Percentiles rank a stretch among this genome's conserved stretches.
These are phyloP conservation scores for Penicillium sp. DNA, from an alignment of 2,329 filamentous ascomycete species.

Conservation along the genomic window DNA sequence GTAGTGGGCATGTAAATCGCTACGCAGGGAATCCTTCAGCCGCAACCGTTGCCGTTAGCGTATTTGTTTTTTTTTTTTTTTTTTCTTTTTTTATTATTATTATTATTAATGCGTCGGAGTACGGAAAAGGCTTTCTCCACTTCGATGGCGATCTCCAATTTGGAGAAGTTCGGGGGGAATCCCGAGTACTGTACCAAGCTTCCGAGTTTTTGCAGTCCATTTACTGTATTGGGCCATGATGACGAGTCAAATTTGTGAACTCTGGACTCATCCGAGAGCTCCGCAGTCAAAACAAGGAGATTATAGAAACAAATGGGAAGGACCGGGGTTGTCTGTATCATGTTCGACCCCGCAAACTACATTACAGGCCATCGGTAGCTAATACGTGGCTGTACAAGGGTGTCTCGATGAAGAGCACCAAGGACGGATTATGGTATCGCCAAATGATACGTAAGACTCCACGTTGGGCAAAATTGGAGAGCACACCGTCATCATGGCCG, in stretches of 20 bases:
- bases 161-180: conserved; percentile 5
- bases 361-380: too few species aligned
- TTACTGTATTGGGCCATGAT: too few species aligned
- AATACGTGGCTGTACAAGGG: not conserved
- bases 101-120: not conserved
- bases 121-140: not conserved
- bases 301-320: too few species aligned
- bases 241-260: too few species aligned
- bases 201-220: too few species aligned
- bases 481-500: not conserved
- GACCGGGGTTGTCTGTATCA: not conserved
- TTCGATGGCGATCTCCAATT: conserved; percentile 10
- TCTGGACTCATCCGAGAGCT: too few species aligned
- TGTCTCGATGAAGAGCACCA: not conserved
- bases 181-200: not conserved
- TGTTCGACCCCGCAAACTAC: not conserved
- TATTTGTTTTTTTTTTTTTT: not conserved
- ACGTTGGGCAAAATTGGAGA: not conserved
- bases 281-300: too few species aligned
- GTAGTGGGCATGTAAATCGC: not conserved
- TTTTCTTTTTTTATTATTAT: too few species aligned
- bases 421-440: not conserved
- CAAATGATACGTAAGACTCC: not conserved
- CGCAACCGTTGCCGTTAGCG: not conserved
- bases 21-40: not conserved